These are phyloP conservation scores for Biscutella auriculata DNA, from an alignment of 441 rosid genomes.

Conservation along the genomic window DNA sequence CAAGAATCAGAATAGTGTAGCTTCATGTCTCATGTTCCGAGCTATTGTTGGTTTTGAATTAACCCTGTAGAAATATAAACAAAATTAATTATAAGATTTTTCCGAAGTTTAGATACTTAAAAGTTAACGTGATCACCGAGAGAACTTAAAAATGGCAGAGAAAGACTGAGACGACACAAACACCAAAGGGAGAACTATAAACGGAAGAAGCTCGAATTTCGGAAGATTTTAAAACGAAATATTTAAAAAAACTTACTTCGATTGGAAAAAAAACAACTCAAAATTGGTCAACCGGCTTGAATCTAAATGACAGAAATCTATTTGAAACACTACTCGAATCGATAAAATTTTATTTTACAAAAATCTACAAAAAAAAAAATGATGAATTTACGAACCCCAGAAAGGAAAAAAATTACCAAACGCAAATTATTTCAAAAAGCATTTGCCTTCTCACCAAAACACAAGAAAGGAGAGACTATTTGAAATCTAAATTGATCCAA, in stretches of 20 bases:
- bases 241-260: not conserved
- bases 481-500: constrained; percentile 10
- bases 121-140: too few relatives aligned
- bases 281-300: constrained; percentile 10
- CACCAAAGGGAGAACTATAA: not conserved
- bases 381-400: constrained; percentile 17
- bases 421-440: constrained; percentile 1
- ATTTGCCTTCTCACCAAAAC: constrained; percentile 2
- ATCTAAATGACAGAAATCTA: constrained; percentile 1
- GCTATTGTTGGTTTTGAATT: not conserved
- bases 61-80: constrained; percentile 9
- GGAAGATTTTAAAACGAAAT: constrained; percentile 7
- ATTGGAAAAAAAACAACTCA: not conserved
- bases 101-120: not conserved
- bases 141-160: not conserved
- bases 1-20: not conserved
- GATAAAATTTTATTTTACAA: too few relatives aligned
- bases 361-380: not conserved
- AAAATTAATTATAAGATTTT: not conserved
- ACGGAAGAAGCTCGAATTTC: not conserved
- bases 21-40: not conserved
- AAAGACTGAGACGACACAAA: constrained; percentile 2
- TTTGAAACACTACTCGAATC: too few relatives aligned
- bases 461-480: not conserved
- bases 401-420: not conserved